phyloP scores from a whole-genome alignment of 192 early-diverging fungal genomes.

The Coemansia sp. region DNA sequence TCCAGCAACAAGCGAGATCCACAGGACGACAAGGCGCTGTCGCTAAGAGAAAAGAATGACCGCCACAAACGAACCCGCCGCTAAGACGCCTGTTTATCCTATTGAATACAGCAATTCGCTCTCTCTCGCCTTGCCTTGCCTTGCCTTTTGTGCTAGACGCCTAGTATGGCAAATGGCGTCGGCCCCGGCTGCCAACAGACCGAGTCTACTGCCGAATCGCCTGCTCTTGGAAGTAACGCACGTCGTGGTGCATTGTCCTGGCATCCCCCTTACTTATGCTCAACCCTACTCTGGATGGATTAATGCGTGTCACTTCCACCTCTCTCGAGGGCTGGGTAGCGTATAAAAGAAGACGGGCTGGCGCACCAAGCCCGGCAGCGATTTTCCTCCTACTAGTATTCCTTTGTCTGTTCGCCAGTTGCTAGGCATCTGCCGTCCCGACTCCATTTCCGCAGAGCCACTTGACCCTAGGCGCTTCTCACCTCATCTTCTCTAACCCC shows the following conservation, averaged over 20 bases:
- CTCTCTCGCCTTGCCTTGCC: too few species aligned
- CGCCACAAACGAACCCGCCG: slow-evolving; percentile 32
- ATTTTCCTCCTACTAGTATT: not conserved
- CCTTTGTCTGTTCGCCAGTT: not conserved
- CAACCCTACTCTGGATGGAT: slow-evolving; percentile 6
- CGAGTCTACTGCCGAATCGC: not conserved
- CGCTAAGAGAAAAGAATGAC: slow-evolving; percentile 20
- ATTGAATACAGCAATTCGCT: not conserved
- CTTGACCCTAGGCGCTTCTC: not conserved
- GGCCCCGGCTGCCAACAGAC: not conserved
- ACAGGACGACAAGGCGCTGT: not conserved
- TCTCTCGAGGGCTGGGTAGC: too few species aligned
- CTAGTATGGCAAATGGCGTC: not conserved
- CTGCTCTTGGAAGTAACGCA: too few species aligned
- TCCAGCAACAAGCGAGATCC: slow-evolving; percentile 4
- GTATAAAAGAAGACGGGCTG: slow-evolving; percentile 2
- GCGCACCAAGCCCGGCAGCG: not conserved
- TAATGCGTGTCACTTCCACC: too few species aligned
- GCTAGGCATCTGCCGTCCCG: slow-evolving; percentile 4
- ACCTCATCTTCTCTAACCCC: too few species aligned
- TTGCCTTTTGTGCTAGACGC: too few species aligned
- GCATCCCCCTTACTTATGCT: not conserved
- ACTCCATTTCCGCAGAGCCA: not conserved
- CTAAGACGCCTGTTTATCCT: not conserved
- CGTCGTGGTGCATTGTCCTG: not conserved